These are phyloP conservation scores for Teratosphaeria nubilosa DNA, from an alignment of 2,329 filamentous ascomycete genomes.

Conservation along the genomic window DNA sequence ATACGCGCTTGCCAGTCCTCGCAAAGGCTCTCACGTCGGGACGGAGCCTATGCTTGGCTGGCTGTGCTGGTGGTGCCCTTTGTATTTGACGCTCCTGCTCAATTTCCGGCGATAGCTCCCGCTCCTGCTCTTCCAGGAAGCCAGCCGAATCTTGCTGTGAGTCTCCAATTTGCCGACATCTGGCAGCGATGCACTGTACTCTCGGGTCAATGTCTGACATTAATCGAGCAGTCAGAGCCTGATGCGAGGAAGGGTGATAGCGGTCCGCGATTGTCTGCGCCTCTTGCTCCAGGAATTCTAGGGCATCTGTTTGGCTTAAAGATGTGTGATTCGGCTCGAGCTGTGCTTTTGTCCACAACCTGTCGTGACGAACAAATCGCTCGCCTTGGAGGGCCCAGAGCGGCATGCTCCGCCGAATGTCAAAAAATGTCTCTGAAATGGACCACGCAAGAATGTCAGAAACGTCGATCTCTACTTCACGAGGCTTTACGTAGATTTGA, in stretches of 20 bases:
- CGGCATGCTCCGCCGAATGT: conserved; percentile 41
- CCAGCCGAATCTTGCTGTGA: conserved; percentile 18
- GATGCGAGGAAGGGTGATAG: conserved; percentile 28
- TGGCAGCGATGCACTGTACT: background rate
- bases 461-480: conserved; percentile 32
- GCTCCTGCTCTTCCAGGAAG: conserved; percentile 57
- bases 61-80: conserved; percentile 31
- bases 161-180: conserved; percentile 13
- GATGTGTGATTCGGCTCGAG: conserved; percentile 2
- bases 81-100: conserved; percentile 49
- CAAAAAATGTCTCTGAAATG: conserved; percentile 46
- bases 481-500: conserved; percentile 7
- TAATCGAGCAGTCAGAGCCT: background rate
- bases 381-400: conserved; percentile 54
- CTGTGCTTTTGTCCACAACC: conserved; percentile 24
- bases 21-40: conserved; percentile 34
- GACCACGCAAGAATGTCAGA: conserved; percentile 50
- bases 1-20: conserved; percentile 23
- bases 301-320: conserved; percentile 21
- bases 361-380: conserved; percentile 36
- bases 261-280: conserved; percentile 41
- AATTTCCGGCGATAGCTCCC: conserved; percentile 55
- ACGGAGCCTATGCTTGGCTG: conserved; percentile 37
- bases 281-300: conserved; percentile 47
- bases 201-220: conserved; percentile 23